These are phyloP conservation scores for Debaryomycetaceae sp. DNA, from an alignment of 1,139 yeast genomes.

Conservation along the genomic window DNA sequence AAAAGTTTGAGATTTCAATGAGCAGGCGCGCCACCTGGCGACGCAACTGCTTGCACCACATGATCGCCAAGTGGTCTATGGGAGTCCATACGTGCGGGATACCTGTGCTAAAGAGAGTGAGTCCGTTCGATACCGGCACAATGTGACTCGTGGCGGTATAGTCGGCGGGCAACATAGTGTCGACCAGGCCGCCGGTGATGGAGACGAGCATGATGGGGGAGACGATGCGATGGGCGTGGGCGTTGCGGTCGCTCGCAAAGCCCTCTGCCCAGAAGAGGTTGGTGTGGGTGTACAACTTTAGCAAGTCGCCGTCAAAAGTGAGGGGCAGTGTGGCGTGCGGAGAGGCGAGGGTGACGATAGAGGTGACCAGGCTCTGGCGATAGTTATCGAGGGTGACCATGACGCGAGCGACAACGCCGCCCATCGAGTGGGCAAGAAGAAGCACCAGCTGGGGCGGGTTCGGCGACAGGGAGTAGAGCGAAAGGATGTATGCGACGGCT, in stretches of 20 bases:
- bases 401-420: slow-evolving; percentile 83
- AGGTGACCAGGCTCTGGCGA: slow-evolving; percentile 57
- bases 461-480: slow-evolving; percentile 37
- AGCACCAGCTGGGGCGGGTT: slow-evolving; percentile 61
- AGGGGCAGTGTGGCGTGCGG: slow-evolving; percentile 93
- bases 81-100: slow-evolving; percentile 93
- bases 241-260: slow-evolving; percentile 5
- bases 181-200: slow-evolving; percentile 84
- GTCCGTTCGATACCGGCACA: slow-evolving; percentile 67
- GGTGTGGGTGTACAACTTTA: slow-evolving; percentile 60
- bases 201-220: slow-evolving; percentile 52
- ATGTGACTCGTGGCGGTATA: slow-evolving; percentile 69
- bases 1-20: slow-evolving; percentile 45
- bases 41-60: slow-evolving; percentile 92
- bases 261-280: slow-evolving; percentile 77
- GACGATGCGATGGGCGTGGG: slow-evolving; percentile 30
- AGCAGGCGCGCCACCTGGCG: slow-evolving; percentile 48
- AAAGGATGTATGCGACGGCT: slow-evolving; percentile 66
- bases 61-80: slow-evolving; percentile 89
- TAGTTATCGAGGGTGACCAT: slow-evolving; percentile 76
- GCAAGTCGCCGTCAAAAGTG: slow-evolving; percentile 86
- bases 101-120: slow-evolving; percentile 75
- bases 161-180: slow-evolving; percentile 84
- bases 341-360: slow-evolving; percentile 78
- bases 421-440: slow-evolving; percentile 91